Evolutionary conservation across 495 filamentous ascomycete species (phyloP).

Genomic region (Trichoderma erinaceum): DNA sequence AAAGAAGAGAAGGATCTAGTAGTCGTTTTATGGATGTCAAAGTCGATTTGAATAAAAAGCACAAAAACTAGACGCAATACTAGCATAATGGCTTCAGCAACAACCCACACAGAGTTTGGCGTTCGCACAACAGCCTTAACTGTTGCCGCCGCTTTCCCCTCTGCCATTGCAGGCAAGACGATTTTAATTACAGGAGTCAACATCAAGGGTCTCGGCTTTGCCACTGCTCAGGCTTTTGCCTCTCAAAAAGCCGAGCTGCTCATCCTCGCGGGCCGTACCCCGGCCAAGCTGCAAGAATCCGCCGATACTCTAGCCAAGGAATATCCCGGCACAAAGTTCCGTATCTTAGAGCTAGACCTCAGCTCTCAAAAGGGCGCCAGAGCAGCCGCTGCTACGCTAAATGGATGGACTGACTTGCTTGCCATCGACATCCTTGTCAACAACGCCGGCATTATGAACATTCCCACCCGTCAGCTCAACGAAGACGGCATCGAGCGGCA

Average conservation of each 20-base stretch:
- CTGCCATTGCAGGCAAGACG: background rate
- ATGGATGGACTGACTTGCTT: conserved; percentile 27
- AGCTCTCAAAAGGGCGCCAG: conserved; percentile 40
- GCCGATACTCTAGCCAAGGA: conserved; percentile 30
- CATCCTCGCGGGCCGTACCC: conserved; percentile 51
- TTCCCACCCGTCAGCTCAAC: conserved; percentile 41
- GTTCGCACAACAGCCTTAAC: background rate
- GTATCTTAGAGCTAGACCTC: conserved; percentile 38
- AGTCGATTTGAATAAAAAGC: background rate
- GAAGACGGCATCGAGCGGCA: conserved; percentile 63
- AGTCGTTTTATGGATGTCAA: background rate
- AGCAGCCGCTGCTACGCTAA: conserved; percentile 37
- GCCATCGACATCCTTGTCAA: conserved; percentile 36
- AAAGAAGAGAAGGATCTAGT: background rate
- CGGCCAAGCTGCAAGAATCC: conserved; percentile 43
- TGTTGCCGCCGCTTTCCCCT: background rate
- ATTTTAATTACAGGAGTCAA: conserved; percentile 47
- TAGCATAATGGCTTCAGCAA: conserved; percentile 19
- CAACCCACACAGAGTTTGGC: background rate
- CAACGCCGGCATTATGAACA: conserved; percentile 66
- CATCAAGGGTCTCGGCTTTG: conserved; percentile 47
- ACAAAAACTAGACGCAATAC: background rate
- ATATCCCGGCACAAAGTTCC: conserved; percentile 34
- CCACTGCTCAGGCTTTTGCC: conserved; percentile 48
- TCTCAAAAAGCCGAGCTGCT: conserved; percentile 45